Evolutionary conservation across 306 rosid genomes (phyloP), one percentile per base, ranked within the genome.

Genomic region (Sicyos edulis): DNA sequence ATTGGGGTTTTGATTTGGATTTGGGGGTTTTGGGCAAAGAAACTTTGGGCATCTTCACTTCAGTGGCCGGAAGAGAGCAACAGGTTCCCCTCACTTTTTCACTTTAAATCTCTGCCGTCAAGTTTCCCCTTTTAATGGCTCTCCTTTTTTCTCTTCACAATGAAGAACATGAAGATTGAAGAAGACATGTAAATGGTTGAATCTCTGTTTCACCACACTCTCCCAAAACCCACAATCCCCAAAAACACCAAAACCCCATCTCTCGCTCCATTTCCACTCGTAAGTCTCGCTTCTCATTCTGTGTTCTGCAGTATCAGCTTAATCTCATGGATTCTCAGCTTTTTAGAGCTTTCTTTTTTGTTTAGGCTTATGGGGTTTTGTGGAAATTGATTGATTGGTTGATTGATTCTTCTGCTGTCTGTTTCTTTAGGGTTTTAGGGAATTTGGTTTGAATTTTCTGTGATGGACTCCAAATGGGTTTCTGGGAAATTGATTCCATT

Each of bases 381-480:
- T 9, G n/a, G 15, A 13, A 12, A 12, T 58, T 24, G 29, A 26
- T 26, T 26, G 29, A 26, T 26, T n/a, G 3, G 3, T 26, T 32
- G n/a, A 50, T 5, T 50, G 44, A 8, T 71, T 75, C 84, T 22
- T 42, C 78, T 61, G 53, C 47, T 42, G 11, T 42, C 71, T 74
- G 78, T 73, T 77, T 19, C 75, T 73, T 49, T 67, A 49, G 63
- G 70, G 77, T 52, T 66, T 76, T 74, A 60, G 54, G 20, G 78
- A 78, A 53, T 17, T 69, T 32, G 64, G 72, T 72, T 72, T 75
- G 78, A 37, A 74, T 58, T 50, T 47, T 71, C 29, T 8, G 47
- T 53, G 57, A n/a, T 70, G 74, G 45, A n/a, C 50, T 70, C n/a
- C 71, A 77, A 72, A 42, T 60, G 81, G 83, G 54, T 78, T 52